phyloP scores from a whole-genome alignment of 225 moss, liverwort and hornwort species.

The Neckera pumila region DNA sequence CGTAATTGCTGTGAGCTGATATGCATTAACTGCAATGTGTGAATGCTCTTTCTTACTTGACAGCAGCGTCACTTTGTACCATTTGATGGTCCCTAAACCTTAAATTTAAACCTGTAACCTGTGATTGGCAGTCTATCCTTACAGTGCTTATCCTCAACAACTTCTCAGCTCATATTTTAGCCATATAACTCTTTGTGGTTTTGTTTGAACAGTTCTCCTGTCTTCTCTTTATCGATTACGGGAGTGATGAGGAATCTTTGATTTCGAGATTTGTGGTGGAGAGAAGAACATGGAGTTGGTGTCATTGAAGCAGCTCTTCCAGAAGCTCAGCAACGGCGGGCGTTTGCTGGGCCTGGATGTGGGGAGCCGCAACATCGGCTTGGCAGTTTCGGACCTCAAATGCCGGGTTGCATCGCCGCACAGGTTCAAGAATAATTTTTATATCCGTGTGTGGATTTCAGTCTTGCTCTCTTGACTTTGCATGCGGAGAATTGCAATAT shows the following conservation, averaged over 20 bases:
- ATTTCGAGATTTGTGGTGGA: background rate
- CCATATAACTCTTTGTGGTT: background rate
- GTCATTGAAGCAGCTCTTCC: conserved; percentile 57
- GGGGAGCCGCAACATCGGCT: conserved; percentile 64
- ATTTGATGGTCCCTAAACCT: background rate
- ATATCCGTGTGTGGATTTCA: background rate
- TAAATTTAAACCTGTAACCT: background rate
- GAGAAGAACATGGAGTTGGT: conserved; percentile 47
- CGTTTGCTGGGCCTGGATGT: conserved; percentile 69
- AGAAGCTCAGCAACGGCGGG: conserved; percentile 40
- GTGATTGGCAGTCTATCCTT: background rate
- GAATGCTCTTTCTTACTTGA: background rate
- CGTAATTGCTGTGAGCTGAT: background rate
- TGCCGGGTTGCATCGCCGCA: conserved; percentile 67
- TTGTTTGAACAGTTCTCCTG: background rate
- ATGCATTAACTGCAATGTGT: background rate
- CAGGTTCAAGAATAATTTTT: conserved; percentile 4
- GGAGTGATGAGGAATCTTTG: background rate
- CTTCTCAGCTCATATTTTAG: background rate
- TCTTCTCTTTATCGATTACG: background rate
- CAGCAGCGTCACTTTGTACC: background rate
- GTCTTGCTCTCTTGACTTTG: background rate
- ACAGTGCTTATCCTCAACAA: background rate
- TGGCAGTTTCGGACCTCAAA: conserved; percentile 56
- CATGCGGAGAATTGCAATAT: background rate